Evolutionary conservation across 2,329 filamentous ascomycete genomes (phyloP).

Genomic region (Elsinoe fawcettii): DNA sequence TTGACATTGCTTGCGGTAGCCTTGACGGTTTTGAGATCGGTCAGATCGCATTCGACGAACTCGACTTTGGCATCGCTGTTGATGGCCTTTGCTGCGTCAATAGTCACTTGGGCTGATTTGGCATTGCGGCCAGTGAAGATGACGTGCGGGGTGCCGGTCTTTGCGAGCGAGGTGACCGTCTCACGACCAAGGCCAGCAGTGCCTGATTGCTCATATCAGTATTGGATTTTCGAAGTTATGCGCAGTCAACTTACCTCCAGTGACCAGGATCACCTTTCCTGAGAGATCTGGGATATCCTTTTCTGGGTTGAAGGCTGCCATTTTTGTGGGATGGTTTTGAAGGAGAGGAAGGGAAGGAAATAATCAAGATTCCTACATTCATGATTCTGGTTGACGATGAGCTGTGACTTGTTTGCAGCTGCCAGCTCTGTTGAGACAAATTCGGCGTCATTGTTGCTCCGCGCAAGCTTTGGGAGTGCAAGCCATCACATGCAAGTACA

Average conservation of each 20-base stretch:
- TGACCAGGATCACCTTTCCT: constrained; percentile 25
- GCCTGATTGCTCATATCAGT: constrained; percentile 23
- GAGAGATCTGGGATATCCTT: constrained; percentile 28
- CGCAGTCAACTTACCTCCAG: constrained; percentile 6
- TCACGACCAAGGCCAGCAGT: constrained; percentile 42
- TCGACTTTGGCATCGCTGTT: constrained; percentile 30
- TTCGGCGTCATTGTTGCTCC: no score
- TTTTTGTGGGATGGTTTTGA: neutral
- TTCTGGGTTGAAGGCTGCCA: constrained; percentile 23
- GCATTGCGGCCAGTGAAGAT: constrained; percentile 40
- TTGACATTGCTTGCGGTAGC: constrained; percentile 26
- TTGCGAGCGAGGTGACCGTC: constrained; percentile 36
- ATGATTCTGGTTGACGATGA: no score
- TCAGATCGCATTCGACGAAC: constrained; percentile 34
- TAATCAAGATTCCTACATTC: no score
- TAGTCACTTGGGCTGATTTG: constrained; percentile 34
- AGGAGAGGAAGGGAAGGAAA: no score
- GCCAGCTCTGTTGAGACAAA: no score
- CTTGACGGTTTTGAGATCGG: constrained; percentile 33
- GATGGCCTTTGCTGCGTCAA: constrained; percentile 29
- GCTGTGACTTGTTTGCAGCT: no score
- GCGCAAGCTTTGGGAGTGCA: no score
- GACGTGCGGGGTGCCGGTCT: constrained; percentile 37
- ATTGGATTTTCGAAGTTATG: no score
- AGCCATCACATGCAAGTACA: no score